These are phyloP conservation scores for Fusarium denticulatum DNA, from an alignment of 2,329 filamentous ascomycete species.

Conservation along the genomic window DNA sequence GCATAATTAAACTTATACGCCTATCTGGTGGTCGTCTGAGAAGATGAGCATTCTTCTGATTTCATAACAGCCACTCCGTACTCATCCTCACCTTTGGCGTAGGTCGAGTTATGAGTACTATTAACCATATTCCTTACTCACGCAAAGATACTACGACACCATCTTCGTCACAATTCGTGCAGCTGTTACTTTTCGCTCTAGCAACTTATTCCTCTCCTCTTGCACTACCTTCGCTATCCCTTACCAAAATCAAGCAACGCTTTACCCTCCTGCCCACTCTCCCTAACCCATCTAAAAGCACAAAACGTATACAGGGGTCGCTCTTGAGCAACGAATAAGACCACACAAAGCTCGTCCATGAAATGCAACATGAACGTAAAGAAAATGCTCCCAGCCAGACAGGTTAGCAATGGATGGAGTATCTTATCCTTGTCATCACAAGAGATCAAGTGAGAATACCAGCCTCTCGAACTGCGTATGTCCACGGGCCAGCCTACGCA, in stretches of 20 bases:
- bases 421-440: constrained; percentile 36
- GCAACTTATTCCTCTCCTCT: constrained; percentile 10
- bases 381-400: constrained; percentile 30
- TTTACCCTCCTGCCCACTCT: constrained; percentile 1
- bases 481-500: constrained; percentile 40
- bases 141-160: neutral
- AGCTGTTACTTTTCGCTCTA: constrained; percentile 29
- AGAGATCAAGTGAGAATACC: constrained; percentile 26
- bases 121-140: neutral
- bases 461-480: constrained; percentile 29
- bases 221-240: constrained; percentile 4
- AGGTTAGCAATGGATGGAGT: constrained; percentile 25
- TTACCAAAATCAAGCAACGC: constrained; percentile 24
- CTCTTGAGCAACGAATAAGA: constrained; percentile 32
- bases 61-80: neutral
- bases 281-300: constrained; percentile 20
- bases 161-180: constrained; percentile 11
- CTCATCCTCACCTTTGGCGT: neutral
- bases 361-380: constrained; percentile 26
- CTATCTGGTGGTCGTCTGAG: neutral
- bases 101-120: neutral
- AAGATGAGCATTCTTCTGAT: neutral
- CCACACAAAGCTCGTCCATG: constrained; percentile 29
- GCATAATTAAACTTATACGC: neutral
- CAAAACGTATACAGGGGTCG: constrained; percentile 38